A percentile compares a stretch with the other conserved stretches of the same genome.
Evolutionary conservation across 805 yeast genomes (phyloP).

Genomic region (Saturnispora sanitii): DNA sequence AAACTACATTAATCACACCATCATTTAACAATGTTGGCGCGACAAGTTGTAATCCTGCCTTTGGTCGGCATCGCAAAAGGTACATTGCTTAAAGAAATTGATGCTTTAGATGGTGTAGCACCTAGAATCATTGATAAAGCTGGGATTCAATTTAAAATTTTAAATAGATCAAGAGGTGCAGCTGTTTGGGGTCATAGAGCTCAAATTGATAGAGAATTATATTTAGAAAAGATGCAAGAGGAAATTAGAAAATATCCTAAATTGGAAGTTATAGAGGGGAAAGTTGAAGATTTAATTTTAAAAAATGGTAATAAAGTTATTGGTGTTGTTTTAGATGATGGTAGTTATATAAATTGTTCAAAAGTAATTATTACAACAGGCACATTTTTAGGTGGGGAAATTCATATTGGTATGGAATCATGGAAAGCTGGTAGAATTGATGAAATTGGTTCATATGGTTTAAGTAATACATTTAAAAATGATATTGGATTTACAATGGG

Average conservation of each 20-base stretch:
- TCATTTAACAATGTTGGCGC: constrained; percentile 69
- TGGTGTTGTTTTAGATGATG: constrained; percentile 71
- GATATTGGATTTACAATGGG: constrained; percentile 79
- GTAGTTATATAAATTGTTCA: constrained; percentile 46
- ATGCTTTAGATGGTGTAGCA: constrained; percentile 91
- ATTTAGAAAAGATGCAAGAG: constrained; percentile 69
- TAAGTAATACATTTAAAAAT: constrained; percentile 58
- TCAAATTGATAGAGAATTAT: constrained; percentile 82
- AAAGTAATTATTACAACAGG: constrained; percentile 90
- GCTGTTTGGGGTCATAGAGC: constrained; percentile 99
- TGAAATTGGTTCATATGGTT: constrained; percentile 84
- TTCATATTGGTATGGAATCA: constrained; percentile 74
- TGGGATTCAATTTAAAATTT: constrained; percentile 82
- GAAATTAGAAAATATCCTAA: constrained; percentile 47
- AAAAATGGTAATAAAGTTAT: constrained; percentile 21
- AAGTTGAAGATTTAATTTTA: constrained; percentile 76
- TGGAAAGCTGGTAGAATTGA: constrained; percentile 92
- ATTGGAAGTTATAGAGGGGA: constrained; percentile 55
- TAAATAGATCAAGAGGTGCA: constrained; percentile 82
- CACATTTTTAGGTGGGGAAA: constrained; percentile 88
- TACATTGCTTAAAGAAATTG: constrained; percentile 82
- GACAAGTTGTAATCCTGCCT: constrained; percentile 91
- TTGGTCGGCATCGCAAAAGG: constrained; percentile 99
- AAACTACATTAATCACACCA: constrained; percentile 71
- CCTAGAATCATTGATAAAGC: constrained; percentile 82